phyloP scores from a whole-genome alignment of 768 basidiomycete genomes.

The Tylopilus plumbeoviolaceoides region DNA sequence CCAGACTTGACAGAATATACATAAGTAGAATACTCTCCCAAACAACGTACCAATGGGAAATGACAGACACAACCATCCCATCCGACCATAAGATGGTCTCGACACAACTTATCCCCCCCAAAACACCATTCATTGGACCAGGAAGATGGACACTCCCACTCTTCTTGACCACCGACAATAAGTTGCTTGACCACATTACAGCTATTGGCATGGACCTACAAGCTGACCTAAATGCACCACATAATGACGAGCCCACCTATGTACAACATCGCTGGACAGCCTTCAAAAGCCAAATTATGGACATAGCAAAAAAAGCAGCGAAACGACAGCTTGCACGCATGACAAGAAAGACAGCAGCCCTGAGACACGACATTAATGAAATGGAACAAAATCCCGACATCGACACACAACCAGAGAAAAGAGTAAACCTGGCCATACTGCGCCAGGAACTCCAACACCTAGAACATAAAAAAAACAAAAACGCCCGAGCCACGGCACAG shows the following conservation, averaged over 20 bases:
- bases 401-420: no score
- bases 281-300: background rate
- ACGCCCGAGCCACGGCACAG: background rate
- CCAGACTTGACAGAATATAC: background rate
- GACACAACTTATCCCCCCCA: background rate
- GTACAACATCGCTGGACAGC: background rate
- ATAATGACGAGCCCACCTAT: no score
- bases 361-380: background rate
- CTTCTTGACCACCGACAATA: no score
- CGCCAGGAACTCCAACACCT: background rate
- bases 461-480: background rate
- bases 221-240: background rate
- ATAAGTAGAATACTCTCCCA: no score
- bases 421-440: background rate
- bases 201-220: background rate
- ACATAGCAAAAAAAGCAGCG: background rate
- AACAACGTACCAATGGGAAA: background rate
- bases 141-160: background rate
- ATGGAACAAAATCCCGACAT: background rate
- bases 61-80: background rate
- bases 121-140: background rate
- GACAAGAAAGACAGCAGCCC: background rate
- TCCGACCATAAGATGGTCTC: conserved; percentile 12
- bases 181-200: accelerated
- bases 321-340: background rate